Conservation (phyloP, 108 stramenopile genomes). For the Discostella pseudostelligera region DNA sequence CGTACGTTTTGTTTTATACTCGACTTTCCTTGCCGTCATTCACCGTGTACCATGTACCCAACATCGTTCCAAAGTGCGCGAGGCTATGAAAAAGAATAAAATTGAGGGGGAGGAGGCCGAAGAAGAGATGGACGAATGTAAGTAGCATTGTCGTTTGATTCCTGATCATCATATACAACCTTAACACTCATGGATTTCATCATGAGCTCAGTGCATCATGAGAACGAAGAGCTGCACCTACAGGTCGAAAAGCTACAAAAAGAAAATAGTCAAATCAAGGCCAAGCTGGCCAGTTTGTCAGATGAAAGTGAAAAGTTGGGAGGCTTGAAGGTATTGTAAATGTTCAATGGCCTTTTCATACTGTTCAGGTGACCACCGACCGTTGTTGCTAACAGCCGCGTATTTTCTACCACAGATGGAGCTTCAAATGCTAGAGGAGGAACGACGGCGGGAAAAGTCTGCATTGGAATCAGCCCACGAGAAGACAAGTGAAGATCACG, state of each 20-base stretch:
- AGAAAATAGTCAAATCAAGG: slow-evolving; percentile 52
- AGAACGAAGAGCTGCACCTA: slow-evolving; percentile 72
- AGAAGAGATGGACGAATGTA: slow-evolving; percentile 44
- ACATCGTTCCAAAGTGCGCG: slow-evolving; percentile 24
- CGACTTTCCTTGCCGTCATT: neutral
- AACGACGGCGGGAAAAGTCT: slow-evolving; percentile 61
- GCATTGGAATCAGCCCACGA: slow-evolving; percentile 45
- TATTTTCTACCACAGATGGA: slow-evolving; percentile 55
- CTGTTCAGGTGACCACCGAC: neutral
- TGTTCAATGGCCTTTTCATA: neutral
- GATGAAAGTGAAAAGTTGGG: slow-evolving; percentile 54
- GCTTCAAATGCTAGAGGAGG: slow-evolving; percentile 76
- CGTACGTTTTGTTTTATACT: too few relatives aligned
- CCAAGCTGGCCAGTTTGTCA: slow-evolving; percentile 50
- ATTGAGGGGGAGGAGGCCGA: slow-evolving; percentile 43
- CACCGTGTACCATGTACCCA: neutral
- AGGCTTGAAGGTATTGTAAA: slow-evolving; percentile 51
- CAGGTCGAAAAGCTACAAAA: slow-evolving; percentile 55
- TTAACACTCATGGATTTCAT: too few relatives aligned
- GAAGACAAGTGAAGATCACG: slow-evolving; percentile 42
- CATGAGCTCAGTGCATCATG: slow-evolving; percentile 68
- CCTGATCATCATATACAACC: too few relatives aligned
- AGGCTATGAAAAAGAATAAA: slow-evolving; percentile 50
- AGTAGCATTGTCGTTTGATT: slow-evolving; percentile 4
- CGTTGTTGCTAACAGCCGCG: slow-evolving; percentile 2